phyloP scores from a whole-genome alignment of 306 rosid species.

The Prunus persica region DNA sequence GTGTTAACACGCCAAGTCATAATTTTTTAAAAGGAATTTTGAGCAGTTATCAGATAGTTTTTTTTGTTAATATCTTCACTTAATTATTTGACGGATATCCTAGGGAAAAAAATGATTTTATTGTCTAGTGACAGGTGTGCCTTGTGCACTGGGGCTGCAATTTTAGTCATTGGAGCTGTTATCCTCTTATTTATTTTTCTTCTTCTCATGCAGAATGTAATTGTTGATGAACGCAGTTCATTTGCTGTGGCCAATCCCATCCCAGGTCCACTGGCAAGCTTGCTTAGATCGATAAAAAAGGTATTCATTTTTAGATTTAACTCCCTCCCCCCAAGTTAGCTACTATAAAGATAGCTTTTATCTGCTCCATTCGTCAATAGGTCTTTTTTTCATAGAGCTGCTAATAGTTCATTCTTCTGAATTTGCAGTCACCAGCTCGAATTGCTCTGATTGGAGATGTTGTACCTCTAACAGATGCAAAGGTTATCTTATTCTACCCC shows the following conservation, averaged over 20 bases:
- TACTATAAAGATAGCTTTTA: not conserved
- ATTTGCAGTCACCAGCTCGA: slow-evolving; percentile 71
- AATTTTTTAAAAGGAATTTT: not conserved
- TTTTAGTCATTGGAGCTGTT: not conserved
- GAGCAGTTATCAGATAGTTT: not conserved
- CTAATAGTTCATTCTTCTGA: slow-evolving; percentile 20
- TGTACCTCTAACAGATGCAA: slow-evolving; percentile 56
- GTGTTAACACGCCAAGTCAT: not conserved
- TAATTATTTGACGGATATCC: not conserved
- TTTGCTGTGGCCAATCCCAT: slow-evolving; percentile 77
- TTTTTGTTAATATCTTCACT: not conserved
- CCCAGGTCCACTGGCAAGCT: slow-evolving; percentile 62
- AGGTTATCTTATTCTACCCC: slow-evolving; percentile 43
- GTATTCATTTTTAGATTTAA: slow-evolving; percentile 20
- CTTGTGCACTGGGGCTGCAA: not conserved
- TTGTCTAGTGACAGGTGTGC: not conserved
- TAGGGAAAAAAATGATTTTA: not conserved
- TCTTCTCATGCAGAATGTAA: slow-evolving; percentile 57
- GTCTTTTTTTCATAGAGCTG: not conserved
- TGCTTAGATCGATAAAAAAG: slow-evolving; percentile 62
- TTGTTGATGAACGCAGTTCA: slow-evolving; percentile 91
- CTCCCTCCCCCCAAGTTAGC: not conserved
- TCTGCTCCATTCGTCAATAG: not conserved
- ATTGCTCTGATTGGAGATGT: slow-evolving; percentile 89
- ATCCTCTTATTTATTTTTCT: not conserved